Evolutionary conservation across 768 basidiomycete genomes (phyloP).

Genomic region (Hydnum rufescens): DNA sequence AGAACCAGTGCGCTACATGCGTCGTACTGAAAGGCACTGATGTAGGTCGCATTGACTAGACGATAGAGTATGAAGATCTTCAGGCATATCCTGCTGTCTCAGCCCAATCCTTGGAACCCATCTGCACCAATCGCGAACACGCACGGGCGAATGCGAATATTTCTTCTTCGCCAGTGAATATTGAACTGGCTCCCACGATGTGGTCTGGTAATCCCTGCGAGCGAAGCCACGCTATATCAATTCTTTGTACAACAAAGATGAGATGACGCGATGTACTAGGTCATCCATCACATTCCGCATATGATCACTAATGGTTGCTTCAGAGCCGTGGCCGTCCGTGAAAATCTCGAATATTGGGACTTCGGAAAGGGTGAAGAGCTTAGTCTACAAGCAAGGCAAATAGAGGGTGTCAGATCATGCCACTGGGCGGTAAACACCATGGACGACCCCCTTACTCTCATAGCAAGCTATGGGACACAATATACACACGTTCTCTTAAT

Average conservation of each 20-base stretch:
- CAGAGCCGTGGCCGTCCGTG: slow-evolving; percentile 41
- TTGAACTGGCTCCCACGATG: slow-evolving; percentile 59
- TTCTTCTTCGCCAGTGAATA: slow-evolving; percentile 95
- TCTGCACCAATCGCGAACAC: slow-evolving; percentile 67
- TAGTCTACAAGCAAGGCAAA: slow-evolving; percentile 33
- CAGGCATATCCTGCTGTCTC: slow-evolving; percentile 21
- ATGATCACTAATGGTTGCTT: slow-evolving; percentile 44
- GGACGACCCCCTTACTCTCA: slow-evolving; percentile 81
- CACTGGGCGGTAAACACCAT: slow-evolving; percentile 7
- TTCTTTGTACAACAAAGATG: not conserved
- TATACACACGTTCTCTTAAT: not conserved
- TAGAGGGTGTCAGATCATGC: slow-evolving; percentile 5
- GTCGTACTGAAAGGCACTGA: too few species aligned
- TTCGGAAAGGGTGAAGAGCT: slow-evolving; percentile 80
- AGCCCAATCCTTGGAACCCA: slow-evolving; percentile 82
- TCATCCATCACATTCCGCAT: slow-evolving; percentile 93
- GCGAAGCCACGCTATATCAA: not conserved
- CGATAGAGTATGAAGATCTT: too few species aligned
- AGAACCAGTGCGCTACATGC: too few species aligned
- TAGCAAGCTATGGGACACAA: slow-evolving; percentile 45
- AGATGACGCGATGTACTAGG: slow-evolving; percentile 31
- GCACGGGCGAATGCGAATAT: slow-evolving; percentile 93
- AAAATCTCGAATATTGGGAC: slow-evolving; percentile 84
- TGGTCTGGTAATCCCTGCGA: slow-evolving; percentile 57
- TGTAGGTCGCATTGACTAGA: too few species aligned